Evolutionary conservation across 1,284 basidiomycete genomes (phyloP).

Genomic region (Boletus hoseneyae): DNA sequence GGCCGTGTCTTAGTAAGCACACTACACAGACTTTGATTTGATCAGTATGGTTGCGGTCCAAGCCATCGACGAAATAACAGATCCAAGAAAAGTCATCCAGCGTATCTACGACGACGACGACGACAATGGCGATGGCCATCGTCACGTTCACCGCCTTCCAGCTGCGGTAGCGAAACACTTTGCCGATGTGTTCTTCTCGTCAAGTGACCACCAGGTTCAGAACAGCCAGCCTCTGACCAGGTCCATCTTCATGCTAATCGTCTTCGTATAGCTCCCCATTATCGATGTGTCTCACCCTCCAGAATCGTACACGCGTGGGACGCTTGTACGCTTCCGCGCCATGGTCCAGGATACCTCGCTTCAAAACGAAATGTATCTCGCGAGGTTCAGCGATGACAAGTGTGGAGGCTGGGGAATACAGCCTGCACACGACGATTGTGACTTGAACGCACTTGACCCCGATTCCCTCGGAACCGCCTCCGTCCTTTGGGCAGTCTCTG

Average conservation of each 20-base stretch:
- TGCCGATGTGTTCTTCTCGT: conserved; percentile 39
- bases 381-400: conserved; percentile 37
- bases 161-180: conserved; percentile 50
- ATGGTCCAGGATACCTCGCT: conserved; percentile 81
- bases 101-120: conserved; percentile 38
- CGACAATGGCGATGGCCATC: conserved; percentile 6
- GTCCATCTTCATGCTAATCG: conserved; percentile 3
- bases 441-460: conserved; percentile 38
- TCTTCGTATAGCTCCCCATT: conserved; percentile 48
- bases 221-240: not conserved
- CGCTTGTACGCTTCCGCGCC: conserved; percentile 64
- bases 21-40: too few species aligned
- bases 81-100: conserved; percentile 46
- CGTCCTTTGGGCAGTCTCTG: conserved; percentile 65
- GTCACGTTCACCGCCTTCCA: conserved; percentile 39
- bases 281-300: conserved; percentile 48
- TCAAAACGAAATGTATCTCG: conserved; percentile 68
- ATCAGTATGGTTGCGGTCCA: conserved; percentile 49
- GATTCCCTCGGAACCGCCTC: conserved; percentile 56
- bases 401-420: conserved; percentile 71
- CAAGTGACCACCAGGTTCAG: conserved; percentile 39
- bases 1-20: conserved; percentile 16
- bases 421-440: conserved; percentile 31
- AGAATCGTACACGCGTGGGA: conserved; percentile 42
- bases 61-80: conserved; percentile 46